Conservation (phyloP, 2,329 filamentous ascomycete species). For the Penicillium olsonii region DNA sequence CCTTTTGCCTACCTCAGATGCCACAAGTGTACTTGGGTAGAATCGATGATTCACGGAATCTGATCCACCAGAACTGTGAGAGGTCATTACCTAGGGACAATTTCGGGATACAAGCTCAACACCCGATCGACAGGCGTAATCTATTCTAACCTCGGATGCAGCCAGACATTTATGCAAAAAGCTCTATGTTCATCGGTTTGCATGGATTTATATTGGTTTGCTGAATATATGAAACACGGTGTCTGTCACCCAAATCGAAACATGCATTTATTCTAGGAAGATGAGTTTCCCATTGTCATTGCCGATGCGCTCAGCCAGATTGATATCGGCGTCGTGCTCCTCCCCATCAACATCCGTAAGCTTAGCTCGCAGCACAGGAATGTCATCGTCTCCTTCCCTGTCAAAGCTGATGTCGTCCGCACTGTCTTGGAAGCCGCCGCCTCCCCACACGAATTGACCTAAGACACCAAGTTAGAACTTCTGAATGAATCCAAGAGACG, state of each 20-base stretch:
- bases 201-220: no score
- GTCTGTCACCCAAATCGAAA: constrained; percentile 49
- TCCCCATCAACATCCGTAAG: constrained; percentile 51
- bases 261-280: constrained; percentile 21
- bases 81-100: no score
- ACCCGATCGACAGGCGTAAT: no score
- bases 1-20: no score
- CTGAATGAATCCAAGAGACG: background rate
- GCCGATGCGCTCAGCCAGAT: constrained; percentile 57
- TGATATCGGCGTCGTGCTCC: constrained; percentile 48
- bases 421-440: constrained; percentile 48
- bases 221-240: background rate
- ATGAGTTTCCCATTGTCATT: constrained; percentile 55
- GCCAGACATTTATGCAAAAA: no score
- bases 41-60: no score
- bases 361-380: constrained; percentile 56
- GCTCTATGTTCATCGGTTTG: no score
- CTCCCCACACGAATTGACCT: constrained; percentile 52
- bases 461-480: background rate
- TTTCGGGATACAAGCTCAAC: no score
- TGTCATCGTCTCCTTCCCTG: constrained; percentile 52
- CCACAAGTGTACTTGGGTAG: no score
- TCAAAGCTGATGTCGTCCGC: constrained; percentile 51
- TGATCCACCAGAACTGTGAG: no score
- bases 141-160: no score